A percentile compares a stretch with the other conserved stretches of the same genome.
These are phyloP conservation scores for Metschnikowia anglica DNA, from an alignment of 805 yeast genomes.

Conservation along the genomic window DNA sequence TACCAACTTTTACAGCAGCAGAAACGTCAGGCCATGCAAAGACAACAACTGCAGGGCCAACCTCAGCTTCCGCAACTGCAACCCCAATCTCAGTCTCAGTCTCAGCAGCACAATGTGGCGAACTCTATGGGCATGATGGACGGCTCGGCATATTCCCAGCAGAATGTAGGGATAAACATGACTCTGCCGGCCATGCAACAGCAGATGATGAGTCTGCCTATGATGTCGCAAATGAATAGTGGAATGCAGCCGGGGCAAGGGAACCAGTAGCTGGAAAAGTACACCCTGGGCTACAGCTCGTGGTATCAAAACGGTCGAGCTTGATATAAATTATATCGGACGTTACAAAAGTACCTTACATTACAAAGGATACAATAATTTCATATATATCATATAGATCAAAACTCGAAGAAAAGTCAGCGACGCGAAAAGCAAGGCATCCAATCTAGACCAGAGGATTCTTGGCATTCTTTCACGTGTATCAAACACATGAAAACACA, in stretches of 20 bases:
- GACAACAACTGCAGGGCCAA: conserved; percentile 20
- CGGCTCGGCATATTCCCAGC: conserved; percentile 13
- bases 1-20: conserved; percentile 35
- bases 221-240: conserved; percentile 20
- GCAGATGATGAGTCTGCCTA: conserved; percentile 23
- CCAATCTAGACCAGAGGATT: too few relatives aligned
- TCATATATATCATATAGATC: conserved; percentile 1
- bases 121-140: conserved; percentile 9
- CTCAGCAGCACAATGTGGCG: conserved; percentile 11
- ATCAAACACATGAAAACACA: too few relatives aligned
- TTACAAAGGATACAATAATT: not conserved
- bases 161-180: conserved; percentile 15
- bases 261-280: conserved; percentile 8
- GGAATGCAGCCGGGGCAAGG: conserved; percentile 18
- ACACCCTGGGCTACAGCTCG: too few relatives aligned
- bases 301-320: too few relatives aligned
- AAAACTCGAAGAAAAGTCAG: not conserved
- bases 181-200: conserved; percentile 22
- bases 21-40: conserved; percentile 20
- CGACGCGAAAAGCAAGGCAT: too few relatives aligned
- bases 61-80: conserved; percentile 15
- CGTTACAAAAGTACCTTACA: not conserved
- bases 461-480: too few relatives aligned
- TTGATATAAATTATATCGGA: not conserved
- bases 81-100: conserved; percentile 12